Base-by-base conservation (phyloP, 2,329 filamentous ascomycete genomes). In the Aspergillus glaucus region DNA sequence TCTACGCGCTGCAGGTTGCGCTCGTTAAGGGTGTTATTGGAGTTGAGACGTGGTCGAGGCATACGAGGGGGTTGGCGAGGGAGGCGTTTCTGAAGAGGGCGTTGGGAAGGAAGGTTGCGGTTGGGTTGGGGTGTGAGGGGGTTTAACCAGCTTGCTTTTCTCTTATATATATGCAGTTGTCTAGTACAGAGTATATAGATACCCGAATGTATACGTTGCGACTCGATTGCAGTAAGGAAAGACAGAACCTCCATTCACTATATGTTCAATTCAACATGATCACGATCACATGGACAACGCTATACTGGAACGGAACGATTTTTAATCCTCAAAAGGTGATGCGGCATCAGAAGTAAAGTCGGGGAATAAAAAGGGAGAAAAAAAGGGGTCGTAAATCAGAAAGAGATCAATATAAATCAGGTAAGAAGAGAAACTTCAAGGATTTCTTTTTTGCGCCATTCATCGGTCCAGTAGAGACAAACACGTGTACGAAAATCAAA, bases 1-100 rank as follows among this genome's bases (percentile, higher is more conserved):
- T 97, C 54, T 95, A 93, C 62, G 84, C 71, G 14, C 61, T 74
- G 49, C 75, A 73, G 51, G 65, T 67, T 41, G 74, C 66, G 12
- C 62, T 75, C 15, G 72, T 72, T 34, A 68, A 70, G 44, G 73
- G 72, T 8, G 66, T 73, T 39, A 73, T 74, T 46, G 68, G 68
- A 0, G 62, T 70, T 3, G 73, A 75, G 41, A 69, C 71, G 2
- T 76, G 74, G 74, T 71, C 69, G 4, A 66, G 71, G 39, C 67
- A 73, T 57, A 75, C 72, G 6, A 66, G 74, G 30, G 70, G 73
- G 41, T 55, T 76, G 22, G 72, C 72, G 1, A 61, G 74, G n/a
- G 74, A 76, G 57, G 72, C 70, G 10, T 75, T 76, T 54, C 57
- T 74, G 43, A 74, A 75, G 50, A 66, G 68, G 40, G 73, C 71